Percentiles rank a stretch among this genome's conserved stretches.
Evolutionary conservation across 129 eudicot genomes (phyloP).

Genomic region (Flaveria ramosissima): DNA sequence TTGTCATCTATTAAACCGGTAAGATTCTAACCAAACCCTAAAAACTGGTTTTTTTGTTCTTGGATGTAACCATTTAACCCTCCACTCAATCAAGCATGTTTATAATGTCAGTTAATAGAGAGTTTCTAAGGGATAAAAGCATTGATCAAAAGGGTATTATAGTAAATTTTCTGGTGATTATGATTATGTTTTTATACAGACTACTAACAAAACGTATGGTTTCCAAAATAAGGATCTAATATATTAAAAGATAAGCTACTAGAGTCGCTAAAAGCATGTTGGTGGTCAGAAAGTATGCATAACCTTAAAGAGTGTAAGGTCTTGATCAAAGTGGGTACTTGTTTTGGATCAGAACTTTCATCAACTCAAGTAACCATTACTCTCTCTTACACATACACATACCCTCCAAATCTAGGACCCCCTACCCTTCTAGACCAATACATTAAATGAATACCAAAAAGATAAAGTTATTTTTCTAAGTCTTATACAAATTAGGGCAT

Average conservation of each 20-base stretch:
- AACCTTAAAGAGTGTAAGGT: constrained; percentile 41
- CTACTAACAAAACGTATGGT: not conserved
- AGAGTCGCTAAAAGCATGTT: constrained; percentile 28
- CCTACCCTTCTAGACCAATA: constrained; percentile 40
- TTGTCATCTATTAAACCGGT: no score
- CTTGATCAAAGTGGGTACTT: constrained; percentile 44
- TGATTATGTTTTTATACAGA: not conserved
- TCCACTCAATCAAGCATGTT: no score
- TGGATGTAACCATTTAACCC: no score
- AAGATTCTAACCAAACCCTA: no score
- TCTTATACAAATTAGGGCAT: constrained; percentile 30
- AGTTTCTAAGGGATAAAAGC: not conserved
- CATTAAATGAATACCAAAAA: not conserved
- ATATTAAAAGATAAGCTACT: constrained; percentile 29
- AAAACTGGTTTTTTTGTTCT: no score
- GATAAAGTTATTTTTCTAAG: not conserved
- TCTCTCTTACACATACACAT: constrained; percentile 45
- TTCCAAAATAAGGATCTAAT: constrained; percentile 9
- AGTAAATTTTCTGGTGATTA: no score
- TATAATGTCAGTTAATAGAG: no score
- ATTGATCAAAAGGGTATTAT: not conserved
- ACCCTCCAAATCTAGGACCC: constrained; percentile 53
- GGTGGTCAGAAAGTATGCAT: constrained; percentile 38
- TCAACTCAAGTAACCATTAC: constrained; percentile 44
- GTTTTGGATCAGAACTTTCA: constrained; percentile 47